Evolutionary conservation across 192 early-diverging fungal genomes (phyloP).

Genomic region (Glomus cerebriforme): DNA sequence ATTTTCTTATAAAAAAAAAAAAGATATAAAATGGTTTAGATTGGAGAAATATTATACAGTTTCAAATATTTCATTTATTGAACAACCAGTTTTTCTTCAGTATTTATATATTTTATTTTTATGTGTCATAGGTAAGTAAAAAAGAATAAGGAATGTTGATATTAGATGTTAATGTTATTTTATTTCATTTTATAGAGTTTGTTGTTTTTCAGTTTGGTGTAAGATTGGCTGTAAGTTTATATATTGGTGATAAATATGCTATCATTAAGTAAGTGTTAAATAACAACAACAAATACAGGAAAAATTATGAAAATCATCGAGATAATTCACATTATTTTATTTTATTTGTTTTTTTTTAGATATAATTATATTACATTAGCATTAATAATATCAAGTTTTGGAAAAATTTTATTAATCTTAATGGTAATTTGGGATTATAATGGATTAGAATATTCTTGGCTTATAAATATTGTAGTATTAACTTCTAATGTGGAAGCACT

Average conservation of each 20-base stretch:
- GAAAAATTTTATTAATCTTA: constrained; percentile 81
- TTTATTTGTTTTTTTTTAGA: constrained; percentile 32
- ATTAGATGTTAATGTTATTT: not conserved
- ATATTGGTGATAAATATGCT: constrained; percentile 44
- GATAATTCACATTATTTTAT: not conserved
- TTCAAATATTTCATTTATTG: constrained; percentile 60
- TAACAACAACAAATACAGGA: not conserved
- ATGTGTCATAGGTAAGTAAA: constrained; percentile 61
- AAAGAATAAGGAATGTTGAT: not conserved
- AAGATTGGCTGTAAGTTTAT: constrained; percentile 50
- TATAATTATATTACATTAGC: constrained; percentile 70
- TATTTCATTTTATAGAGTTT: constrained; percentile 47
- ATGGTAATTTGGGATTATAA: constrained; percentile 94
- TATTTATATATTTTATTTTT: constrained; percentile 76
- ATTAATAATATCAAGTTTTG: constrained; percentile 82
- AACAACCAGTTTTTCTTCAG: constrained; percentile 66
- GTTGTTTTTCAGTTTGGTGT: constrained; percentile 59
- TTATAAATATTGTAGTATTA: constrained; percentile 74
- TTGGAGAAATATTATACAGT: constrained; percentile 67
- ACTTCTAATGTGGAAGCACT: constrained; percentile 76
- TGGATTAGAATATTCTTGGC: constrained; percentile 78
- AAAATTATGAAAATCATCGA: not conserved
- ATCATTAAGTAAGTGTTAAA: constrained; percentile 44
- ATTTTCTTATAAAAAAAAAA: not conserved
- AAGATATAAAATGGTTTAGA: constrained; percentile 90